phyloP scores from a whole-genome alignment of 2,329 filamentous ascomycete species.

The Penicillium concentricum region DNA sequence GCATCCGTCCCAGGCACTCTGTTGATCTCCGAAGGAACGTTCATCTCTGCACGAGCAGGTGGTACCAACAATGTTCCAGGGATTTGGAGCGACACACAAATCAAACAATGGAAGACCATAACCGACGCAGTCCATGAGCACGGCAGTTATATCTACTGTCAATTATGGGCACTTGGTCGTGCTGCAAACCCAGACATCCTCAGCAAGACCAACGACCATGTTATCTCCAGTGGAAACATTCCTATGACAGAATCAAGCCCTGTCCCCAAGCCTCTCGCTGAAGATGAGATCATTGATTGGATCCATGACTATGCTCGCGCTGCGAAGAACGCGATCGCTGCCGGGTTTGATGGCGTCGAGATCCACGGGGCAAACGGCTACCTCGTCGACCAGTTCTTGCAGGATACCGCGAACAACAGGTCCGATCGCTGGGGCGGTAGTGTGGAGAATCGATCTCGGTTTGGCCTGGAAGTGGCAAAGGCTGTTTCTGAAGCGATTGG shows the following conservation, averaged over 20 bases:
- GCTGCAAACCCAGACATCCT: conserved; percentile 44
- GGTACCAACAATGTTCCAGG: conserved; percentile 55
- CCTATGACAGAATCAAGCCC: conserved; percentile 23
- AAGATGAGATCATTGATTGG: conserved; percentile 43
- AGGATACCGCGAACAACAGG: conserved; percentile 48
- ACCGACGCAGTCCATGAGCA: conserved; percentile 62
- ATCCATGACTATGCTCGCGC: conserved; percentile 47
- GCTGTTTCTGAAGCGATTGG: conserved; percentile 47
- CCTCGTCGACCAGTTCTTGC: conserved; percentile 52
- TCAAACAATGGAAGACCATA: conserved; percentile 59
- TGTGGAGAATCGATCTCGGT: conserved; percentile 52
- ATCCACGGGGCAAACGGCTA: conserved; percentile 53
- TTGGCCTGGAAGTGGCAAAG: conserved; percentile 53
- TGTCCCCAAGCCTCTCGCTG: conserved; percentile 30
- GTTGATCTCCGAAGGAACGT: conserved; percentile 58
- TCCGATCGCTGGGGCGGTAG: conserved; percentile 53
- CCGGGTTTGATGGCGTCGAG: conserved; percentile 55
- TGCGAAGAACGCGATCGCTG: conserved; percentile 51
- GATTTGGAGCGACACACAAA: conserved; percentile 56
- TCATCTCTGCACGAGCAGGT: conserved; percentile 48
- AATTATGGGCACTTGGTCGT: conserved; percentile 62
- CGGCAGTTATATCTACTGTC: conserved; percentile 58
- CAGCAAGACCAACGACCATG: conserved; percentile 2
- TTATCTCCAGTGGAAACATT: conserved; percentile 18
- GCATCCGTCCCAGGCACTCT: conserved; percentile 55